Percentiles rank a stretch among this genome's conserved stretches.
These are phyloP conservation scores for Phytophthora chlamydospora DNA, from an alignment of 352 stramenopile species.

Conservation along the genomic window DNA sequence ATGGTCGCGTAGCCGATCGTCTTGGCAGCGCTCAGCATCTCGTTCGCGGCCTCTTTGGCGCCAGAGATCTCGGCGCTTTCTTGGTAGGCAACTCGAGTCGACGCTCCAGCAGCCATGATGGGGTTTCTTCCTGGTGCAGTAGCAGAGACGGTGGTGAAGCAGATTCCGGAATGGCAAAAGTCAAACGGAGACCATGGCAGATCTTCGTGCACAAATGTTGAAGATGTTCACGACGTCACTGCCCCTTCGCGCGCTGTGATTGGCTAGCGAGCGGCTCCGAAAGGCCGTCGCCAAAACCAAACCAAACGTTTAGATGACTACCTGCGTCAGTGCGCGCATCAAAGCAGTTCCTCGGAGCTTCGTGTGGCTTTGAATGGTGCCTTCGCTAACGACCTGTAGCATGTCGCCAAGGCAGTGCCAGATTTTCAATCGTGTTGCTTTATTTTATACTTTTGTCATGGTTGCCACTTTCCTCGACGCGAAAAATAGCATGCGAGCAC, in stretches of 20 bases:
- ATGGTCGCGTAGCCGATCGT: slow-evolving; percentile 28
- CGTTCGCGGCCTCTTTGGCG: slow-evolving; percentile 20
- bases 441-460: too few relatives aligned
- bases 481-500: too few relatives aligned
- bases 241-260: slow-evolving; percentile 10
- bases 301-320: slow-evolving; percentile 24
- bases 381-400: too few relatives aligned
- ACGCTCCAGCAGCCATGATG: slow-evolving; percentile 17
- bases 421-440: too few relatives aligned
- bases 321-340: neutral
- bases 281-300: slow-evolving; percentile 26
- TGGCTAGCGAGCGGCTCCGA: slow-evolving; percentile 12
- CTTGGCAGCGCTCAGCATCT: slow-evolving; percentile 23
- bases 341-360: slow-evolving; percentile 8
- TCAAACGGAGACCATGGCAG: slow-evolving; percentile 3
- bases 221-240: slow-evolving; percentile 25
- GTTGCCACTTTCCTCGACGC: too few relatives aligned
- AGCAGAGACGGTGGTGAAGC: slow-evolving; percentile 9
- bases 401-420: neutral
- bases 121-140: neutral
- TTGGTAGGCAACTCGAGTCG: slow-evolving; percentile 25
- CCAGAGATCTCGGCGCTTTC: slow-evolving; percentile 5
- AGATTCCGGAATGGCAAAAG: slow-evolving; percentile 21
- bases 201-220: slow-evolving; percentile 13
- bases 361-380: neutral